phyloP scores from a whole-genome alignment of 1,284 basidiomycete genomes.

The Ceratorhiza oryzae-sativae region DNA sequence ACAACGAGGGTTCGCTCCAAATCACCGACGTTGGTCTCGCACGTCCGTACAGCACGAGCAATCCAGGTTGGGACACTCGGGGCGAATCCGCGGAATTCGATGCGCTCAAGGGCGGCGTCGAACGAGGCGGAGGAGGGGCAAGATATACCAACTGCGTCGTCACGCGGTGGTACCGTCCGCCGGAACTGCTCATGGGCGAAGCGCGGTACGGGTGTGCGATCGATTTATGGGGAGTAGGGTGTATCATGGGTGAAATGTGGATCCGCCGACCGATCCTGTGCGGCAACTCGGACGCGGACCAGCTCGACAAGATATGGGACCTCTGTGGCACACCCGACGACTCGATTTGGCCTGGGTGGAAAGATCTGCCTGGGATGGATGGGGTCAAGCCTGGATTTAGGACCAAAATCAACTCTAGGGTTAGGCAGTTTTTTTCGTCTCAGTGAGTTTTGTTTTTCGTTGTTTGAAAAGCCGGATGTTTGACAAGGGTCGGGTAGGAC shows the following conservation, averaged over 20 bases:
- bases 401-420: not conserved
- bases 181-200: conserved; percentile 91
- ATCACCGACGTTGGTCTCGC: conserved; percentile 99
- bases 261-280: conserved; percentile 85
- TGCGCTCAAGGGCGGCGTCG: conserved; percentile 11
- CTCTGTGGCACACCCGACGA: conserved; percentile 89
- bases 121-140: conserved; percentile 57
- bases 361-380: conserved; percentile 79
- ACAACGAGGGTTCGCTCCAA: conserved; percentile 79
- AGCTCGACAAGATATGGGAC: conserved; percentile 87
- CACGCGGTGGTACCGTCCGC: conserved; percentile 98
- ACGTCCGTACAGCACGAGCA: conserved; percentile 60
- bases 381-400: conserved; percentile 62
- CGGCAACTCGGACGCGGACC: conserved; percentile 88
- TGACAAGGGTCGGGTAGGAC: not conserved
- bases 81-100: conserved; percentile 11
- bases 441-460: conserved; percentile 6
- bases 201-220: conserved; percentile 91
- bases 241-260: conserved; percentile 97
- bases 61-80: conserved; percentile 33
- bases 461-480: not conserved
- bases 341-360: conserved; percentile 76
- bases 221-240: conserved; percentile 99
- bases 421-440: conserved; percentile 31
- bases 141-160: conserved; percentile 98